Percentiles rank a stretch among this genome's conserved stretches.
phyloP scores from a whole-genome alignment of 192 early-diverging fungal genomes.

The Coemansia sp. region DNA sequence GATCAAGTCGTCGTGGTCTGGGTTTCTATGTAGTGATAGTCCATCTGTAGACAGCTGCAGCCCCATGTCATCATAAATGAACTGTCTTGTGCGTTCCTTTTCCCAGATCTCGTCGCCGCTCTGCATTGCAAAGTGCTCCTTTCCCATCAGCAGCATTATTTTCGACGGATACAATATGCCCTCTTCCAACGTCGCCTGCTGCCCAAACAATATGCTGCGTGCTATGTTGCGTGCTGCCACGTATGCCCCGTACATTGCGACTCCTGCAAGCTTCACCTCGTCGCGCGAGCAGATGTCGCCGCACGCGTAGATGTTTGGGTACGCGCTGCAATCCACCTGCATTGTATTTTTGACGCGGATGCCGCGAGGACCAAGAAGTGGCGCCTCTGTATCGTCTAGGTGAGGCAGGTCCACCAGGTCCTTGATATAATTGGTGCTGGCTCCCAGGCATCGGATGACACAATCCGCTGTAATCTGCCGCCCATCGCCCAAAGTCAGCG shows the following conservation, averaged over 20 bases:
- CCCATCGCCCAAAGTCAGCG: conserved; percentile 20
- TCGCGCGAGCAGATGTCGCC: conserved; percentile 64
- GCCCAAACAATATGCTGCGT: conserved; percentile 2
- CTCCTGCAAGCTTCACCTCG: conserved; percentile 44
- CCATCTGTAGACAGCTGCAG: conserved; percentile 19
- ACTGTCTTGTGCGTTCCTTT: conserved; percentile 10
- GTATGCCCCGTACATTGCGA: conserved; percentile 43
- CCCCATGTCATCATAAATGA: conserved; percentile 30
- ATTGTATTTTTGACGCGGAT: conserved; percentile 63
- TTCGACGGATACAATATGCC: conserved; percentile 18
- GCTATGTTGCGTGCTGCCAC: conserved; percentile 45
- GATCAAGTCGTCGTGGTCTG: conserved; percentile 6
- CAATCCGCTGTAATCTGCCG: conserved; percentile 14
- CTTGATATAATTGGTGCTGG: neutral
- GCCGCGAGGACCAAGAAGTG: conserved; percentile 12
- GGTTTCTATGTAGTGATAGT: conserved; percentile 14
- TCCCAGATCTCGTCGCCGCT: conserved; percentile 39
- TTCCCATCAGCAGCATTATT: conserved; percentile 43
- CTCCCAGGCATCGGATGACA: conserved; percentile 36
- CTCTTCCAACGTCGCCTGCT: conserved; percentile 9
- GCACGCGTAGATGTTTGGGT: conserved; percentile 69
- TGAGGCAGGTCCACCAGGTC: conserved; percentile 9
- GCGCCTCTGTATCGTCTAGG: neutral
- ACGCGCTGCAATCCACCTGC: conserved; percentile 60
- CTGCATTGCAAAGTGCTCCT: conserved; percentile 29